Evolutionary conservation across 495 filamentous ascomycete species (phyloP).

Genomic region (Penicillium manginii): DNA sequence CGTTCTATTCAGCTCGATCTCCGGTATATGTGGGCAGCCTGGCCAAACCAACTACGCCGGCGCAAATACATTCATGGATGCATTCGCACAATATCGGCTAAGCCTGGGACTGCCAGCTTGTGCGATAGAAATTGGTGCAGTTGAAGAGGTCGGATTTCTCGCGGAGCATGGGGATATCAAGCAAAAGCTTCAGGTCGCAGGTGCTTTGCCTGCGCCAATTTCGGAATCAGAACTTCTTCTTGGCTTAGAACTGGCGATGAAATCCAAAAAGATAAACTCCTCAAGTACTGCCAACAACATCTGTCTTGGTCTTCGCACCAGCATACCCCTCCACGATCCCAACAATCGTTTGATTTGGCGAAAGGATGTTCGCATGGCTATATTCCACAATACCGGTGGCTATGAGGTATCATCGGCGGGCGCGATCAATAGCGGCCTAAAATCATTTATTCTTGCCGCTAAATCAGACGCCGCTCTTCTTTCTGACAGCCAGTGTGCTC

Average conservation of each 20-base stretch:
- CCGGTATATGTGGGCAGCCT: constrained; percentile 31
- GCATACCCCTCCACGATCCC: constrained; percentile 7
- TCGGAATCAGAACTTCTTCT: neutral
- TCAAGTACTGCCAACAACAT: constrained; percentile 6
- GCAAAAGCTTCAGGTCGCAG: constrained; percentile 8
- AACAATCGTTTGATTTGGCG: constrained; percentile 26
- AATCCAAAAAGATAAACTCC: neutral
- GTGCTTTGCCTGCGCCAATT: neutral
- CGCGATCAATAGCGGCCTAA: constrained; percentile 3
- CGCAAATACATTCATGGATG: constrained; percentile 34
- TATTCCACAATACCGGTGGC: constrained; percentile 28
- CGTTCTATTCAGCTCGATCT: constrained; percentile 39
- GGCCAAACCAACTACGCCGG: constrained; percentile 42
- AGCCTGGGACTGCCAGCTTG: neutral
- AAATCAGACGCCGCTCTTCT: constrained; percentile 13
- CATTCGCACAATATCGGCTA: constrained; percentile 16
- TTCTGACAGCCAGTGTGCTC: constrained; percentile 6
- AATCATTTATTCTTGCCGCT: constrained; percentile 15
- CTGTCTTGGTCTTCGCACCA: constrained; percentile 11
- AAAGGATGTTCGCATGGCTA: constrained; percentile 28
- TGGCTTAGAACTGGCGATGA: neutral
- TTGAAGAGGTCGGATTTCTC: constrained; percentile 36
- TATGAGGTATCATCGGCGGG: neutral
- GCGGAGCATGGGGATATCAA: constrained; percentile 19
- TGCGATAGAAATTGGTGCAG: constrained; percentile 14